Evolutionary conservation across 2,329 filamentous ascomycete species (phyloP), one percentile per base, ranked within the genome.

Genomic region (Raffaelea ambrosiae): DNA sequence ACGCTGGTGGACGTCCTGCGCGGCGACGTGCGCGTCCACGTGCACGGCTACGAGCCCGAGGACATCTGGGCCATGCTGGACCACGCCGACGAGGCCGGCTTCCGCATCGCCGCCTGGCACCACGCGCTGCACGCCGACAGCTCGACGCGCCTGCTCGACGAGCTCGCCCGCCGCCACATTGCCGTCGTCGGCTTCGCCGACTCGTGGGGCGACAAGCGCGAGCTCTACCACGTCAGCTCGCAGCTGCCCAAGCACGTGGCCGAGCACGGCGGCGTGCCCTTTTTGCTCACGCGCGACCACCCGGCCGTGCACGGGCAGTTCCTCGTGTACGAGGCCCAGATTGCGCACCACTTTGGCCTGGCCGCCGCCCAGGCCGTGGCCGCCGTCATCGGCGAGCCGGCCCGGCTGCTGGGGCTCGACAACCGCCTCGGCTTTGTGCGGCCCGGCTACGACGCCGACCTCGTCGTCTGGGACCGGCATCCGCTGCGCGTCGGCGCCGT

Each of bases 401-500:
- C 71, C 4, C 63, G 60, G 11, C 66, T 68, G 3, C 41, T 50
- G 5, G 44, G 45, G 18, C 38, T 50, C 14, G 48, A 47, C 23
- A 9, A 47, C 29, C 36, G 45, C 36, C n/a, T 55, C 45, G 72
- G 72, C 3, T 72, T 67, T 49, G 60, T 60, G 9, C 63, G 63
- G 14, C 55, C 65, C 3, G 70, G 71, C 4, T 74, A 71, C 48
- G 72, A 76, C 54, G 72, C 71, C 14, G 72, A 76, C 48, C 54
- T 75, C 26, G 72, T 72, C 4, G 61, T 74, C 4, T 74, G 71
- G 71, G 66, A 74, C 49, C 63, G 63, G 0, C 69, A 74, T 50
- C 71, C 71, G 3, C 60, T 74, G 2, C 60, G 64, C 13, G 54
- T 69, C 16, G 71, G 70, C 5, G 68, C 71, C 11, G 71, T 65